phyloP scores from a whole-genome alignment of 78 protist genomes.

The Dictyostelium citrinum region DNA sequence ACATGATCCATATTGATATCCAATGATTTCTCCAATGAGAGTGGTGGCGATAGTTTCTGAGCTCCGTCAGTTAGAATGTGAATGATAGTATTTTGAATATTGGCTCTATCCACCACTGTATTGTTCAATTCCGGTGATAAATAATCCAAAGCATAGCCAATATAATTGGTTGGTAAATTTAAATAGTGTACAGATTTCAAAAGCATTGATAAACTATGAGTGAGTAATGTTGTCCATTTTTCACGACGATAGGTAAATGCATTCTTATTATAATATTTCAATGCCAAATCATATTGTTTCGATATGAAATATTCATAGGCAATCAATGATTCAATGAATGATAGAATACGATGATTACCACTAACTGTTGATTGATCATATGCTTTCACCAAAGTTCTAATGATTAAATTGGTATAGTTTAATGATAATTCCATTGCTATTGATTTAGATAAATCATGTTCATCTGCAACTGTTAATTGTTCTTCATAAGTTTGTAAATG shows the following conservation, averaged over 20 bases:
- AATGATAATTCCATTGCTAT: constrained; percentile 30
- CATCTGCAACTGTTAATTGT: background rate
- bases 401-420: constrained; percentile 8
- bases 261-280: constrained; percentile 38
- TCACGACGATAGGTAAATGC: constrained; percentile 72
- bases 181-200: constrained; percentile 41
- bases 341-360: constrained; percentile 34
- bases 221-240: constrained; percentile 67
- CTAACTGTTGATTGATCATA: constrained; percentile 14
- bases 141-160: constrained; percentile 60
- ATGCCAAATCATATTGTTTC: constrained; percentile 42
- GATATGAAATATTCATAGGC: constrained; percentile 59
- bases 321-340: constrained; percentile 51
- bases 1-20: constrained; percentile 71
- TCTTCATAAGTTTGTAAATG: background rate
- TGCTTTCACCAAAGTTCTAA: background rate
- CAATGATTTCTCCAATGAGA: background rate
- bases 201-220: constrained; percentile 42
- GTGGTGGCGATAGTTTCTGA: constrained; percentile 39
- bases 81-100: constrained; percentile 17
- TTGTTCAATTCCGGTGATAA: constrained; percentile 56
- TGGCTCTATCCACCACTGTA: background rate
- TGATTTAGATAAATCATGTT: constrained; percentile 12
- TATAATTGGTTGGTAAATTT: constrained; percentile 45
- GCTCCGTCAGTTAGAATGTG: background rate